phyloP scores from a whole-genome alignment of 441 rosid species.

The Eruca vesicaria region DNA sequence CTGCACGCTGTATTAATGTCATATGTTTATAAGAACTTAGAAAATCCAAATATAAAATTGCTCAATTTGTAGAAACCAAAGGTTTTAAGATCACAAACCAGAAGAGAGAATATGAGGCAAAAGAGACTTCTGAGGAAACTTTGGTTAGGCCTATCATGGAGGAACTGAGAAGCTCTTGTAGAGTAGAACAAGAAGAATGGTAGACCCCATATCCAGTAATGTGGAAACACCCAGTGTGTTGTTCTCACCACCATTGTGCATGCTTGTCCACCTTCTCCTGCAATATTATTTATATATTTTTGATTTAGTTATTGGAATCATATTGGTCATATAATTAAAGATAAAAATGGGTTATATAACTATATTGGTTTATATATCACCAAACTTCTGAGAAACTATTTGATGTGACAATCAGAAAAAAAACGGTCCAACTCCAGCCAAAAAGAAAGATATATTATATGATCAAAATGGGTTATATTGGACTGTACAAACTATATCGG shows the following conservation, averaged over 20 bases:
- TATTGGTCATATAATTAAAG: no score
- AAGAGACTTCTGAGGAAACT: constrained; percentile 47
- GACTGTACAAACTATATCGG: no score
- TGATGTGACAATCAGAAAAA: background rate
- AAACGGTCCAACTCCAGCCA: constrained; percentile 4
- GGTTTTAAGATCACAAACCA: constrained; percentile 42
- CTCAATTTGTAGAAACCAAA: no score
- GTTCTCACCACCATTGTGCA: constrained; percentile 85
- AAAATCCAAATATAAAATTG: background rate
- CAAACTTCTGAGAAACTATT: constrained; percentile 8
- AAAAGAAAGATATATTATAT: background rate
- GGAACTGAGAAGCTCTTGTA: constrained; percentile 80
- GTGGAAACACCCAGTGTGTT: constrained; percentile 84
- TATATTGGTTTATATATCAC: background rate
- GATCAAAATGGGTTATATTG: no score
- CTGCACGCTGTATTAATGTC: constrained; percentile 50
- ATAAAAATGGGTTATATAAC: background rate
- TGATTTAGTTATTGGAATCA: background rate
- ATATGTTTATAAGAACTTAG: constrained; percentile 20
- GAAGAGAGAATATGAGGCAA: constrained; percentile 59
- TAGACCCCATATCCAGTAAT: constrained; percentile 86
- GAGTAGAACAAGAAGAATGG: constrained; percentile 87
- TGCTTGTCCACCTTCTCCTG: constrained; percentile 65
- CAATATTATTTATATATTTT: background rate
- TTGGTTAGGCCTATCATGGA: constrained; percentile 76